phyloP scores from a whole-genome alignment of 1,284 basidiomycete genomes.

The Pseudozyma thailandica region DNA sequence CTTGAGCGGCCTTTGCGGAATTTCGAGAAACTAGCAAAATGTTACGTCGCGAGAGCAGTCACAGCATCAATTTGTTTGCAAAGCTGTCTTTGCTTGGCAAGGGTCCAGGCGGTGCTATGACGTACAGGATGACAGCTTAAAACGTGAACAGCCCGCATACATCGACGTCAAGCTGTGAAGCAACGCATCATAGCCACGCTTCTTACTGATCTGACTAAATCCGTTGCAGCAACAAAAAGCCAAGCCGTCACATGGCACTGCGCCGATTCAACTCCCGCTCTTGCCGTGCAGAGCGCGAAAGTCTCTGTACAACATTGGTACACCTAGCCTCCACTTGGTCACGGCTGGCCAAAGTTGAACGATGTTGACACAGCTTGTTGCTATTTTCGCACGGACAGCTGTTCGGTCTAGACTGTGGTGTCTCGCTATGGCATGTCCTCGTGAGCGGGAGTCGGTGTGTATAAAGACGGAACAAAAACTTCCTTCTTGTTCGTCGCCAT shows the following conservation, averaged over 20 bases:
- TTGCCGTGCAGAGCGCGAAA: too few species aligned
- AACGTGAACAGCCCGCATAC: neutral
- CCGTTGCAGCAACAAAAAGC: neutral
- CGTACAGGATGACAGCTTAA: neutral
- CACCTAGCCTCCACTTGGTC: too few species aligned
- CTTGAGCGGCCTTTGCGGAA: constrained; percentile 1
- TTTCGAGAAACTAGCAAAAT: neutral
- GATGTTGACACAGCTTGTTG: neutral
- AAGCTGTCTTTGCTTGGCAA: neutral
- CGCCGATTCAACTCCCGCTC: neutral
- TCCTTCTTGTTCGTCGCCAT: neutral
- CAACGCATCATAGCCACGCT: neutral
- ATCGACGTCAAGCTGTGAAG: neutral
- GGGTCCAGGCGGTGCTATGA: constrained; percentile 1
- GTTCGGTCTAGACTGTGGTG: neutral
- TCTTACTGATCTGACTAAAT: too few species aligned
- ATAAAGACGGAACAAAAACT: neutral
- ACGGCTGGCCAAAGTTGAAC: neutral
- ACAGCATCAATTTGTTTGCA: neutral
- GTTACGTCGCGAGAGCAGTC: neutral
- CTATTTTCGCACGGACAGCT: neutral
- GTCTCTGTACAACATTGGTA: too few species aligned
- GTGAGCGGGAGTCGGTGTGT: too few species aligned
- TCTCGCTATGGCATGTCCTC: too few species aligned
- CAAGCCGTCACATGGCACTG: constrained; percentile 8